Percentiles rank a stretch among this genome's conserved stretches.
Conservation (phyloP, 2,329 filamentous ascomycete species). For the Epichloe baconii region DNA sequence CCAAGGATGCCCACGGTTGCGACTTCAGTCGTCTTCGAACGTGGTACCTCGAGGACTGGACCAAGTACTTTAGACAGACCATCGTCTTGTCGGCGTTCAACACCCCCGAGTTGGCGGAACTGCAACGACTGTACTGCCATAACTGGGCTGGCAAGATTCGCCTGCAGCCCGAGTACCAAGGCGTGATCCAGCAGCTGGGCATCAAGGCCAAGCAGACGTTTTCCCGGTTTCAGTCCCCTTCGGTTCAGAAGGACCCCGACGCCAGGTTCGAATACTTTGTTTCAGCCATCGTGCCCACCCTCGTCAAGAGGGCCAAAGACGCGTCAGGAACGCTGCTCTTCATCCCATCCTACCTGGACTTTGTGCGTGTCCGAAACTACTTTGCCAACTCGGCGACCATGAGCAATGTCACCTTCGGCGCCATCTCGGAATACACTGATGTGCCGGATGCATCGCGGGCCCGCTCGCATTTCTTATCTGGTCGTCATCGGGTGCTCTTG, state of each 20-base stretch:
- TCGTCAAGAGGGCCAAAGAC: constrained; percentile 55
- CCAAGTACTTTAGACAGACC: constrained; percentile 71
- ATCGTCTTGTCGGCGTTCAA: constrained; percentile 71
- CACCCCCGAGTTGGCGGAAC: constrained; percentile 73
- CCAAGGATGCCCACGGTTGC: constrained; percentile 78
- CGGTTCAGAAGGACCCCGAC: constrained; percentile 67
- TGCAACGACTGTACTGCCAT: constrained; percentile 62
- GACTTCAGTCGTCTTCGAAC: constrained; percentile 82
- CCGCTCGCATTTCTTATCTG: constrained; percentile 73
- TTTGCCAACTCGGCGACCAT: constrained; percentile 59
- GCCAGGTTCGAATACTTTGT: constrained; percentile 85
- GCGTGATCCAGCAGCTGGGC: constrained; percentile 60
- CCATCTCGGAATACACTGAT: constrained; percentile 79
- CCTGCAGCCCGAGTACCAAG: constrained; percentile 53
- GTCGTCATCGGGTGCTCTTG: constrained; percentile 68
- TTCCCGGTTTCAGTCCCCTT: constrained; percentile 63
- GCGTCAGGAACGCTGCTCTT: constrained; percentile 67
- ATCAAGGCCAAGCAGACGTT: constrained; percentile 76
- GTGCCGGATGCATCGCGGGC: constrained; percentile 69
- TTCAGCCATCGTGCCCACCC: constrained; percentile 61
- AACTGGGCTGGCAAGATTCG: constrained; percentile 75
- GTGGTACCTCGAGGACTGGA: constrained; percentile 88
- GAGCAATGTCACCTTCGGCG: constrained; percentile 47
- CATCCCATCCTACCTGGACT: constrained; percentile 88
- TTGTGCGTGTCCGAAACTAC: constrained; percentile 84